Conservation (phyloP, 192 early-diverging fungal genomes). For the Umbelopsis sp. region DNA sequence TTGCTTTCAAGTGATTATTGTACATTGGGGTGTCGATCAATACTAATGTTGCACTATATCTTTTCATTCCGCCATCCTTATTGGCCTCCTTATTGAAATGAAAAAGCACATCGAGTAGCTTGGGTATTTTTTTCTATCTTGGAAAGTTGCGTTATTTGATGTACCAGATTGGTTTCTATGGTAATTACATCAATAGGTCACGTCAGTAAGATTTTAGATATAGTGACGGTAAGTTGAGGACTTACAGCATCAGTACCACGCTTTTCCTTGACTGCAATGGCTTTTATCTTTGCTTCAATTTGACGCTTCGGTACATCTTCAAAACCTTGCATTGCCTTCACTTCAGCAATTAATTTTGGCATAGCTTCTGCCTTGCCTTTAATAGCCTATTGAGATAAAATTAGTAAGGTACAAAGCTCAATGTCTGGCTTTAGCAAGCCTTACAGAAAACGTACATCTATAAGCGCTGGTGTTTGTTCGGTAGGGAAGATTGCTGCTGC, state of each 20-base stretch:
- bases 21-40: background rate
- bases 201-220: background rate
- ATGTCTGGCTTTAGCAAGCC: background rate
- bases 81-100: too few relatives aligned
- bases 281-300: conserved; percentile 36
- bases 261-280: conserved; percentile 42
- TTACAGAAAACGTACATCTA: conserved; percentile 19
- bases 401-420: background rate
- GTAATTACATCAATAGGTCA: too few relatives aligned
- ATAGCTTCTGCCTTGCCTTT: conserved; percentile 26
- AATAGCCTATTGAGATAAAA: conserved; percentile 14
- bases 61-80: too few relatives aligned
- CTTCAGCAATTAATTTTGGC: conserved; percentile 30
- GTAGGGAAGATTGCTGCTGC: conserved; percentile 9
- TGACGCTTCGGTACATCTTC: conserved; percentile 32
- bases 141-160: conserved; percentile 18
- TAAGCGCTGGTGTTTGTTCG: conserved; percentile 27
- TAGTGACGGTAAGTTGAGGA: too few relatives aligned
- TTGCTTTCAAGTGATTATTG: background rate
- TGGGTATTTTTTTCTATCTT: background rate
- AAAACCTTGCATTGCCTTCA: conserved; percentile 31
- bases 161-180: conserved; percentile 29
- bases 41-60: too few relatives aligned
- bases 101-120: background rate
- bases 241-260: conserved; percentile 39